phyloP scores from a whole-genome alignment of 2,329 filamentous ascomycete species.

The Scleromitrula shiraiana region DNA sequence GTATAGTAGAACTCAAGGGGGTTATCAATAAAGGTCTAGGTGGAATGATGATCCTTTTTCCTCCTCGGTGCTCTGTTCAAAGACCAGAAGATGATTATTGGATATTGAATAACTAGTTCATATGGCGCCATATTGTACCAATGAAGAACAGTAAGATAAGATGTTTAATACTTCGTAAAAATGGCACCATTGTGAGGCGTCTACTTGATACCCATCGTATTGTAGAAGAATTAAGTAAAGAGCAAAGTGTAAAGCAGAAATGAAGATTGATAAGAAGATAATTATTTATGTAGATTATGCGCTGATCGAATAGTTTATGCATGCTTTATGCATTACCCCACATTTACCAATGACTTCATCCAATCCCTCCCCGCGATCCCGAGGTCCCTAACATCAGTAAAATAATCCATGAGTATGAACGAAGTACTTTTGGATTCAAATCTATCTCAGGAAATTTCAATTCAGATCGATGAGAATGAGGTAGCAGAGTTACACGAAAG shows the following conservation, averaged over 20 bases:
- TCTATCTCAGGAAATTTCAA: neutral
- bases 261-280: too few species aligned
- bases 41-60: too few species aligned
- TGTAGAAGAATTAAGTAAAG: too few species aligned
- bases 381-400: neutral
- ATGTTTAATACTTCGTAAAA: neutral
- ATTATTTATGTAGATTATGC: neutral
- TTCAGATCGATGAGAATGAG: constrained; percentile 29
- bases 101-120: neutral
- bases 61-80: too few species aligned
- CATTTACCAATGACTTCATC: constrained; percentile 3
- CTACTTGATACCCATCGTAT: too few species aligned
- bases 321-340: constrained; percentile 1
- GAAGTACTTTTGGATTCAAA: neutral
- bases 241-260: too few species aligned
- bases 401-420: neutral
- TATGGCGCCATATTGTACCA: constrained; percentile 6
- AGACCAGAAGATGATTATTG: neutral
- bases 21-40: neutral
- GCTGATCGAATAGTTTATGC: neutral
- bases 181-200: neutral
- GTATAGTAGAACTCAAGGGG: neutral
- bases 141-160: neutral
- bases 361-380: neutral
- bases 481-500: constrained; percentile 23